These are phyloP conservation scores for Raffaelea albimanens DNA, from an alignment of 2,329 filamentous ascomycete genomes.

Conservation along the genomic window DNA sequence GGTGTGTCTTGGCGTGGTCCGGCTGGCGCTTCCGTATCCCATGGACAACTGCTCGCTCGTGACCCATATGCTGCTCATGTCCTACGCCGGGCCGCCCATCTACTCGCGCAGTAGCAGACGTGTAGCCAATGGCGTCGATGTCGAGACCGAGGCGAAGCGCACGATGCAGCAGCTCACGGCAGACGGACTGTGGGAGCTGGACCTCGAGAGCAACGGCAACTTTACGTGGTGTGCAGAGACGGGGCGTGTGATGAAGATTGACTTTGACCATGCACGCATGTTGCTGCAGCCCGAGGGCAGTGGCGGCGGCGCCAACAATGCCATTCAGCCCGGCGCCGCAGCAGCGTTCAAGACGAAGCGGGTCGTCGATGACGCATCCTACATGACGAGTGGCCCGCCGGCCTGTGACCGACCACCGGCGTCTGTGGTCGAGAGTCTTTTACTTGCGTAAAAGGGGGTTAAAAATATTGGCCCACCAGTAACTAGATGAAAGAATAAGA, in stretches of 20 bases:
- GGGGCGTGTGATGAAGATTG: slow-evolving; percentile 4
- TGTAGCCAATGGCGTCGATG: not conserved
- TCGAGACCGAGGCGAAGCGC: not conserved
- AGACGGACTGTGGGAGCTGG: not conserved
- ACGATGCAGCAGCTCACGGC: not conserved
- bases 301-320: too few species aligned
- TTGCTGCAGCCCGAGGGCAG: too few species aligned
- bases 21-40: slow-evolving; percentile 1
- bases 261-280: slow-evolving; percentile 4
- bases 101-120: not conserved
- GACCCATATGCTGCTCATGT: slow-evolving; percentile 1
- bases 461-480: too few species aligned
- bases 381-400: too few species aligned
- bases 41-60: not conserved
- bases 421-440: too few species aligned
- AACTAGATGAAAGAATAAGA: too few species aligned
- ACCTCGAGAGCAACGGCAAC: slow-evolving; percentile 2
- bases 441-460: too few species aligned
- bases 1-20: slow-evolving; percentile 1
- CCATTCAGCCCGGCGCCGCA: too few species aligned
- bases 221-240: slow-evolving; percentile 2
- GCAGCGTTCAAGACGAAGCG: too few species aligned
- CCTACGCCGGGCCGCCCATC: slow-evolving; percentile 2
- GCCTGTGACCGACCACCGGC: too few species aligned
- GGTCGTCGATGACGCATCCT: too few species aligned